Base-by-base conservation (phyloP, 805 yeast species). In the Saccharomycopsis sp. region DNA sequence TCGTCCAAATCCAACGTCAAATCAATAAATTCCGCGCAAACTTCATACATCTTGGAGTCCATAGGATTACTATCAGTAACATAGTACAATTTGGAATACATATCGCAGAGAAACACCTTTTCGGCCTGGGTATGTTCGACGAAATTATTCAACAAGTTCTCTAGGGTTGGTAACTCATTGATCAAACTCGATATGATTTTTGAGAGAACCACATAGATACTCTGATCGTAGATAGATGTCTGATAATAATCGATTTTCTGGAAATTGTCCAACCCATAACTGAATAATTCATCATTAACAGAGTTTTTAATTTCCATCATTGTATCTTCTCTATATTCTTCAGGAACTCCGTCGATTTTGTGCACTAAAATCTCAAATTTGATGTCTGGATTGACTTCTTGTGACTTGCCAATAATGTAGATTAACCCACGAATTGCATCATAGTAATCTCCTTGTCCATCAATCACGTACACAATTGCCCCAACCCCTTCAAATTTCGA, bases 61-160 rank as follows among this genome's bases (percentile, higher is more conserved):
- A 93, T 97, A 0, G 98, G 97, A 1, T 92, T 85, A 0, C 97
- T 88, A 70, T 94, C 99, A 0, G 98, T 93, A 3, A 97, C 97
- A 54, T 93, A 91, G 69, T 93, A 94, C 20, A 94, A 89, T 69
- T 94, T 94, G 17, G 97, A 87, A 67, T 89, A 88, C 24, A 93
- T 83, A 69, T 94, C 99, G 67, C 94, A 93, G 58, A 94, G 70
- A 66, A 92, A 94, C 19, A 94, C 93, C 74, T 94, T 94, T 64
- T 94, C 99, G 62, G 94, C 87, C 24, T 88, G 87, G 14, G 92
- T 86, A 68, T 91, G 94, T 63, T 89, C 91, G 64, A 93, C 92
- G 61, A 94, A 75, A 63, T 89, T 83, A 70, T 94, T 97, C 65
- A 94, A 78, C 79, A 94, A 76, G 68, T 89, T 90, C 64, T 94